Evolutionary conservation across 345 rosid species (phyloP).

Genomic region (Microcos paniculata): DNA sequence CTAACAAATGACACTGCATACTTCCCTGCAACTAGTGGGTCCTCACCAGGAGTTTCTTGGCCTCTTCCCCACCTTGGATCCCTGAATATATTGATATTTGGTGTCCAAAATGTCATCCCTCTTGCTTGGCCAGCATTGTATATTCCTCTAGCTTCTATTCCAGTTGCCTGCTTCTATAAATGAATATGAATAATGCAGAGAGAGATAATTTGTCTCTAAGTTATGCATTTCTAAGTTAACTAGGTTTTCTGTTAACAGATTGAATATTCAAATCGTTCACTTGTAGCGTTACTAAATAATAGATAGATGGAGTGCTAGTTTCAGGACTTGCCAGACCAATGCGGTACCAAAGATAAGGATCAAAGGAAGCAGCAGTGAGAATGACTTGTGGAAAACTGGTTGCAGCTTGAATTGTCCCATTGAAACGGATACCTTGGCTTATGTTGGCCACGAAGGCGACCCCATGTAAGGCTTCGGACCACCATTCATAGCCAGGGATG

Average conservation of each 20-base stretch:
- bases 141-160: conserved; percentile 67
- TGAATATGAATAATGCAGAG: neutral
- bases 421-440: conserved; percentile 56
- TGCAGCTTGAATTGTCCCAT: conserved; percentile 54
- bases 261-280: neutral
- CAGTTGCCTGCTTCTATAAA: conserved; percentile 39
- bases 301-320: neutral
- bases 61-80: conserved; percentile 97
- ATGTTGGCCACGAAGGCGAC: conserved; percentile 38
- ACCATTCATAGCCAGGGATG: conserved; percentile 79
- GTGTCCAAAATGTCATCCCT: conserved; percentile 86
- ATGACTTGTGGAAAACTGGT: conserved; percentile 94
- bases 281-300: neutral
- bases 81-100: conserved; percentile 71
- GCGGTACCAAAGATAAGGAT: conserved; percentile 70
- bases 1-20: conserved; percentile 73
- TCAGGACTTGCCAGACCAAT: conserved; percentile 62
- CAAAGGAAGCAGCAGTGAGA: conserved; percentile 77
- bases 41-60: conserved; percentile 92
- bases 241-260: neutral
- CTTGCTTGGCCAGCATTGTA: conserved; percentile 68
- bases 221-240: neutral
- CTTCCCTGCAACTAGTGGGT: conserved; percentile 56
- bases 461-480: conserved; percentile 95
- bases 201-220: neutral